Evolutionary conservation across 1,284 basidiomycete genomes (phyloP).

Genomic region (Microbotryum silenes-acaulis): DNA sequence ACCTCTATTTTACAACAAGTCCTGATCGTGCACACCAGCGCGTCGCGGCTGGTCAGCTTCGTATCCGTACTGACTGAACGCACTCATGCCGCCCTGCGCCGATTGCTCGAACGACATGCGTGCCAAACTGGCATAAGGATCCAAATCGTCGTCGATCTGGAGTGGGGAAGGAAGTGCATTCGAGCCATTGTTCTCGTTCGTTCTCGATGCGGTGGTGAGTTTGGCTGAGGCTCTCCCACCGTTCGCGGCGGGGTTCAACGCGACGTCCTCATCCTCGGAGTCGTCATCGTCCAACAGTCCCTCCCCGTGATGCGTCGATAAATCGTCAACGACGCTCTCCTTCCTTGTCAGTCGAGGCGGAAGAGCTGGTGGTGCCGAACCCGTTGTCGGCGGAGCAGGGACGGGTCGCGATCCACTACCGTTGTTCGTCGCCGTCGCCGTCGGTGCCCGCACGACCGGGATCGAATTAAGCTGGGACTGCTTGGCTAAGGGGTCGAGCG

Average conservation of each 20-base stretch:
- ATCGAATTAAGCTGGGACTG: constrained; percentile 34
- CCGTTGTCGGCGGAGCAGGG: background rate
- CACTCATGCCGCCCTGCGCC: too few relatives aligned
- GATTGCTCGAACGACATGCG: constrained; percentile 16
- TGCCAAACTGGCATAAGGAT: constrained; percentile 30
- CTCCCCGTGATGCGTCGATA: constrained; percentile 1
- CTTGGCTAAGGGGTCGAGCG: constrained; percentile 34
- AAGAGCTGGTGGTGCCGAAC: background rate
- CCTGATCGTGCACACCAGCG: too few relatives aligned
- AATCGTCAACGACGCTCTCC: background rate
- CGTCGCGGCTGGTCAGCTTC: too few relatives aligned
- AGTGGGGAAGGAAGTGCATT: background rate
- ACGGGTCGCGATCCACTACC: background rate
- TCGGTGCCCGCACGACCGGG: constrained; percentile 6
- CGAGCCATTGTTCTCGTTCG: background rate
- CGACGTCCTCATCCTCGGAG: constrained; percentile 25
- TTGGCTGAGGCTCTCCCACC: background rate
- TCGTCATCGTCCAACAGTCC: constrained; percentile 15
- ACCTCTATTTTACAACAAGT: too few relatives aligned
- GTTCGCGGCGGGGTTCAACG: constrained; percentile 20
- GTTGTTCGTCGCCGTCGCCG: background rate
- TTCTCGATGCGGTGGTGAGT: background rate
- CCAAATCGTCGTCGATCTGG: constrained; percentile 15
- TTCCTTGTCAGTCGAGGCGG: constrained; percentile 1
- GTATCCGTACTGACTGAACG: too few relatives aligned